Conservation (phyloP, 176 grass and related monocot species). For the Saccharum officinarum region DNA sequence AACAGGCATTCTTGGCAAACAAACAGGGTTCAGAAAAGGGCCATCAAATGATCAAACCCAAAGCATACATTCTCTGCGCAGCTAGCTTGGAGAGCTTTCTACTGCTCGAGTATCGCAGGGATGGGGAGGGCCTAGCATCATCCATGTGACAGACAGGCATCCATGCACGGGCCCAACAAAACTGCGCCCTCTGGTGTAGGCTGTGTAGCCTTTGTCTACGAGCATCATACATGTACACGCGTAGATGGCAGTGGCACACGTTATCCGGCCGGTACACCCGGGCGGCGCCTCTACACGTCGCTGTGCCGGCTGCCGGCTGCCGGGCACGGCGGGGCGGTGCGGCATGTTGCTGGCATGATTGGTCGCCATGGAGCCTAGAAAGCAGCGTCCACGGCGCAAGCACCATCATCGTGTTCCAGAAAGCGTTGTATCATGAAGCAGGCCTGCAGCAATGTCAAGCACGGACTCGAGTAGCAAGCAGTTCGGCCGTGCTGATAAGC, state of each 20-base stretch:
- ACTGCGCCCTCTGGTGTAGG: neutral
- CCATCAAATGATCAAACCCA: neutral
- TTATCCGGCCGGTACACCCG: neutral
- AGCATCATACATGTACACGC: neutral
- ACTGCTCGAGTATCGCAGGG: neutral
- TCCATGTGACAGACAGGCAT: conserved; percentile 6
- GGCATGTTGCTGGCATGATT: conserved; percentile 32
- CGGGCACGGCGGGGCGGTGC: neutral
- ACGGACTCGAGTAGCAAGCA: neutral
- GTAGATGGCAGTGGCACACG: neutral
- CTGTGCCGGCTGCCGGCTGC: neutral
- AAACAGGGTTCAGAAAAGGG: neutral
- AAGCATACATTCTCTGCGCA: neutral
- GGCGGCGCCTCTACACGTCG: neutral
- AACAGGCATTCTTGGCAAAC: neutral
- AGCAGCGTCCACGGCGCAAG: conserved; percentile 32
- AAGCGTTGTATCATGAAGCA: conserved; percentile 20
- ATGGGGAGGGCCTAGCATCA: neutral
- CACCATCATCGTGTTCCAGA: conserved; percentile 48
- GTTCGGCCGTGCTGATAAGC: neutral
- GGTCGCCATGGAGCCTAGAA: conserved; percentile 2
- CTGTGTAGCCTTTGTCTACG: neutral
- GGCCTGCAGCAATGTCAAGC: neutral
- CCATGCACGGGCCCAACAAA: conserved; percentile 11
- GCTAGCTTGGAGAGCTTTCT: neutral